Evolutionary conservation across 768 basidiomycete genomes (phyloP), one percentile per base, ranked within the genome.

Genomic region (Coprinopsis marcescibilis): DNA sequence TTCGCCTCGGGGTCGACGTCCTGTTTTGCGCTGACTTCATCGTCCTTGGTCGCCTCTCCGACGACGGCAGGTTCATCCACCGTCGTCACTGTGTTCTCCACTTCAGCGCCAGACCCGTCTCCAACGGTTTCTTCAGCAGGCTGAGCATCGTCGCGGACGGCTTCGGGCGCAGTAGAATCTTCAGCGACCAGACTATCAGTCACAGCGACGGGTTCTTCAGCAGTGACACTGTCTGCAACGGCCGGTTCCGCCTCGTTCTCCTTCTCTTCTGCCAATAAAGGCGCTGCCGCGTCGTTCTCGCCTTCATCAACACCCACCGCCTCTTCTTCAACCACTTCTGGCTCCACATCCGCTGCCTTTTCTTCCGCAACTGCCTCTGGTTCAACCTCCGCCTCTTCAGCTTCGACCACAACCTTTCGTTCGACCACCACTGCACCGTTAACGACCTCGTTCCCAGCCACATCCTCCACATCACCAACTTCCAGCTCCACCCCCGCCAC

Each of bases 381-480:
- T 12, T 25, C 40, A 8, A 2, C 35, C 8, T 32, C 29, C 29
- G 29, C 29, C 8, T 36, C 35, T 10, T 8, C 17, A 6, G 35
- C 35, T 36, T 36, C 35, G 35, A 36, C 8, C 12, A 36, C 35
- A 17, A 8, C 8, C n/a, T n/a, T 36, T 17, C 15, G 8, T 8
- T 32, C 29, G 29, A 32, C 29, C 29, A 8, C 29, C 8, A 32
- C 29, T 8, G n/a, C n/a, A n/a, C n/a, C 29, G 29, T 32, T 8
- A n/a, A 32, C 29, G n/a, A 32, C n/a, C 29, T 32, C 29, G 29
- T 8, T n/a, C 29, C 8, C n/a, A 23, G n/a, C 36, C 8, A 32
- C 5, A 13, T 21, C 33, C 25, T 50, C 50, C 30, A 52, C 52
- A 15, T 26, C 39, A 26, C 21, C 30, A 33, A 39, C 45, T 29